Conservation (phyloP, 2,329 filamentous ascomycete species). For the Lasiodiplodia hormozganensis region DNA sequence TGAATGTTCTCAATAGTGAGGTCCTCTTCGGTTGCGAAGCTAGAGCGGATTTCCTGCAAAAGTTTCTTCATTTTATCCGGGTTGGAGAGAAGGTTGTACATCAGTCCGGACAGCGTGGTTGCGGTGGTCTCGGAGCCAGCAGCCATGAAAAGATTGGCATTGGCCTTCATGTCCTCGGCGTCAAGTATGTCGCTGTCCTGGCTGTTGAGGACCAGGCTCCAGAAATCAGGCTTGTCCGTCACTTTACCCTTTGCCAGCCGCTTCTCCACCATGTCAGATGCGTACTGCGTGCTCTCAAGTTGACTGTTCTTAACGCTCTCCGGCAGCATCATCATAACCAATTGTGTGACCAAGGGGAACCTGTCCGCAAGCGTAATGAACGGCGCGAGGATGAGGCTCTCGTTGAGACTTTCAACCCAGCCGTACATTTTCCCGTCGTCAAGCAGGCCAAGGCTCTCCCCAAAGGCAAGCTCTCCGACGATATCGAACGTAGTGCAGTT, state of each 20-base stretch:
- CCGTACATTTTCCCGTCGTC: constrained; percentile 22
- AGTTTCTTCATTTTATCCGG: not conserved
- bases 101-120: constrained; percentile 45
- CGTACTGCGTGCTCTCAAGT: not conserved
- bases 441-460: constrained; percentile 34
- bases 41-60: not conserved
- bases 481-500: constrained; percentile 36
- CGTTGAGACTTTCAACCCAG: not conserved
- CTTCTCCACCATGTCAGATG: not conserved
- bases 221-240: constrained; percentile 4
- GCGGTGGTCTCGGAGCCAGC: constrained; percentile 52
- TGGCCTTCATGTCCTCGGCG: not conserved
- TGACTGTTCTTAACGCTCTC: not conserved
- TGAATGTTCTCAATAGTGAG: not conserved
- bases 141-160: constrained; percentile 33
- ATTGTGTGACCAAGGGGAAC: not conserved
- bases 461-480: constrained; percentile 37
- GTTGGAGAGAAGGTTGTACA: constrained; percentile 43
- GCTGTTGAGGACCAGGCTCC: not conserved
- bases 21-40: not conserved
- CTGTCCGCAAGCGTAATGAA: not conserved
- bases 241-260: not conserved
- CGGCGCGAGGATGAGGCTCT: not conserved
- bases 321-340: not conserved
- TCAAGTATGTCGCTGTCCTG: not conserved